A percentile compares a stretch with the other conserved stretches of the same genome.
These are phyloP conservation scores for Plasmodiophora brassicae DNA, from an alignment of 208 protist species.

Conservation along the genomic window DNA sequence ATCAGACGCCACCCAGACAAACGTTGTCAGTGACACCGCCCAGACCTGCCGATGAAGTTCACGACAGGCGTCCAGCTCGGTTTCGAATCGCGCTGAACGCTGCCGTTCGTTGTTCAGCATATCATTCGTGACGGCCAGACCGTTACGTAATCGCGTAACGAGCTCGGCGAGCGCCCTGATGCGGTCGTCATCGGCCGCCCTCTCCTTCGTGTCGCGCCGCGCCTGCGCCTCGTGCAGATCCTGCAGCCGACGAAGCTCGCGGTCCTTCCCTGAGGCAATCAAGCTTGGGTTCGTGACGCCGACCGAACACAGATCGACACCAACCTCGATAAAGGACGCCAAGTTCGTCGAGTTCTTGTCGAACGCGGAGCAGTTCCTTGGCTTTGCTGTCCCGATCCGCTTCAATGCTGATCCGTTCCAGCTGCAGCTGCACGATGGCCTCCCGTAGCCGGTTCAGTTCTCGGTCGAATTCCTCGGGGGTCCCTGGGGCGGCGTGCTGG, in stretches of 20 bases:
- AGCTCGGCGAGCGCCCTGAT: not conserved
- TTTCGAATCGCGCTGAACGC: too few relatives aligned
- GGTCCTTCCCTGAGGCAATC: not conserved
- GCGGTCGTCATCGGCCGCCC: not conserved
- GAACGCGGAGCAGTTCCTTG: not conserved
- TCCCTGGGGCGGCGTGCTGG: not conserved
- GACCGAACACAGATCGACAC: not conserved
- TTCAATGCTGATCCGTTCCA: conserved; percentile 2
- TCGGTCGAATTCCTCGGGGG: not conserved
- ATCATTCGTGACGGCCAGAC: not conserved
- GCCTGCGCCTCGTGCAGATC: not conserved
- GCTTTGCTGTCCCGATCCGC: not conserved
- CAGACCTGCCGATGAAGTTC: too few relatives aligned
- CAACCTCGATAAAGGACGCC: not conserved
- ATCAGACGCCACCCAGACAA: too few relatives aligned
- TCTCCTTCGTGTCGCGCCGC: not conserved
- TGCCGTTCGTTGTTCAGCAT: too few relatives aligned
- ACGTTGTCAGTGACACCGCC: too few relatives aligned
- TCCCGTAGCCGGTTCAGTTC: not conserved
- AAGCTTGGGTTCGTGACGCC: not conserved
- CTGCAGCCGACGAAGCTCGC: not conserved
- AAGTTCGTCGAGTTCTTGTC: not conserved
- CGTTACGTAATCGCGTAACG: not conserved
- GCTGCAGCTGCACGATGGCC: not conserved
- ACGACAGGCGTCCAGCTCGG: too few relatives aligned